phyloP scores from a whole-genome alignment of 192 early-diverging fungal genomes.

The Gonapodya sp. region DNA sequence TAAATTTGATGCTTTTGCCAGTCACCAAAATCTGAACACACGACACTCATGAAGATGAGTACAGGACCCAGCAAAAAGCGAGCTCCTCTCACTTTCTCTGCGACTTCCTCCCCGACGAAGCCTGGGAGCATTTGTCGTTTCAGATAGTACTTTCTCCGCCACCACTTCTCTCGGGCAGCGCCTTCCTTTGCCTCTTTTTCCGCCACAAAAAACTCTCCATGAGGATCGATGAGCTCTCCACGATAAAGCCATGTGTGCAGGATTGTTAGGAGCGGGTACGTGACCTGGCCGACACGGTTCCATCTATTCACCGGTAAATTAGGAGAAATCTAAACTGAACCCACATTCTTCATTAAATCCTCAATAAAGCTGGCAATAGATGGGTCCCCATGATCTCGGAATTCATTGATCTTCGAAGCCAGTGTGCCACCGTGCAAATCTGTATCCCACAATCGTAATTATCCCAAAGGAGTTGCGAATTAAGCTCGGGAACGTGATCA shows the following conservation, averaged over 20 bases:
- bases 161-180: conserved; percentile 60
- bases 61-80: conserved; percentile 57
- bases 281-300: conserved; percentile 38
- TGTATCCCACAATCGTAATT: conserved; percentile 14
- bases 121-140: conserved; percentile 74
- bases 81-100: conserved; percentile 71
- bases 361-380: conserved; percentile 68
- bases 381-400: conserved; percentile 87
- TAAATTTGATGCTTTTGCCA: neutral
- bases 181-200: conserved; percentile 25
- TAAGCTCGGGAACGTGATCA: no score
- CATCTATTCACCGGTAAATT: neutral
- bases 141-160: conserved; percentile 71
- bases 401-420: conserved; percentile 65
- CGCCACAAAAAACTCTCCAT: conserved; percentile 83
- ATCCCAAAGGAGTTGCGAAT: conserved; percentile 26
- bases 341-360: conserved; percentile 59
- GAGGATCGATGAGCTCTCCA: conserved; percentile 87
- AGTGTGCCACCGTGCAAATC: conserved; percentile 60
- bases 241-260: conserved; percentile 85
- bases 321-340: neutral
- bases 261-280: conserved; percentile 85
- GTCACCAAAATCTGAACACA: neutral
- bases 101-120: conserved; percentile 63
- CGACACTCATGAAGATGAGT: neutral